These are phyloP conservation scores for Plasmodium coatneyi DNA, from an alignment of 169 alveolate genomes.

Conservation along the genomic window DNA sequence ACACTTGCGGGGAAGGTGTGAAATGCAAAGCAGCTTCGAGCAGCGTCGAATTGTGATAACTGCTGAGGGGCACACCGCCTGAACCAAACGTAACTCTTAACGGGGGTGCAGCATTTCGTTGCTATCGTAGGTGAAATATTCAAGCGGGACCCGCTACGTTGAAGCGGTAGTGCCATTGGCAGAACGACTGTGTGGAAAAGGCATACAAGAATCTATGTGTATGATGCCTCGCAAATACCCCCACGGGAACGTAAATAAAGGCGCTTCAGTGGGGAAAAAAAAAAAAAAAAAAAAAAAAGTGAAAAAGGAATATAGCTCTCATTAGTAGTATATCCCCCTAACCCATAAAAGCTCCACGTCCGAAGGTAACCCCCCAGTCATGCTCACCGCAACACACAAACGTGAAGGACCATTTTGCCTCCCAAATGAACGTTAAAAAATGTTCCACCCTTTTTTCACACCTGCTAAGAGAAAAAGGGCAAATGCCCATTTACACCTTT, in stretches of 20 bases:
- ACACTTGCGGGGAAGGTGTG: not conserved
- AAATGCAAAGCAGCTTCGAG: not conserved
- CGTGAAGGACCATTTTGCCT: not conserved
- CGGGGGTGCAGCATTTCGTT: not conserved
- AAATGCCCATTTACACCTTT: slow-evolving; percentile 16
- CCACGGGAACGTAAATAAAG: not conserved
- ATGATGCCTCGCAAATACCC: not conserved
- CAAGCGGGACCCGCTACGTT: not conserved
- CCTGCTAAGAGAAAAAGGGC: slow-evolving; percentile 22
- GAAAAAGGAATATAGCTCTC: not conserved
- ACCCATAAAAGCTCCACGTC: not conserved
- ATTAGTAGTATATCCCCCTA: not conserved
- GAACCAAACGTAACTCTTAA: not conserved
- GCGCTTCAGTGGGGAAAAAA: not conserved
- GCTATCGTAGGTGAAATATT: not conserved
- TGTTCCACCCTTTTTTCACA: slow-evolving; percentile 28
- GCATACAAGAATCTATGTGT: not conserved
- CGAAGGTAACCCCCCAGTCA: not conserved
- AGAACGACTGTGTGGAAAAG: not conserved
- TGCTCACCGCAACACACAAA: not conserved
- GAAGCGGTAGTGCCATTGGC: not conserved
- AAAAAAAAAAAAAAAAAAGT: slow-evolving; percentile 3
- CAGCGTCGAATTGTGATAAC: not conserved
- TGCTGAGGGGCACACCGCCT: not conserved
- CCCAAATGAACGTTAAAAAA: slow-evolving; percentile 49